Percentiles rank a stretch among this genome's conserved stretches.
Evolutionary conservation across 176 grass and related monocot genomes (phyloP).

Genomic region (Rhipidocladum racemiflorum): DNA sequence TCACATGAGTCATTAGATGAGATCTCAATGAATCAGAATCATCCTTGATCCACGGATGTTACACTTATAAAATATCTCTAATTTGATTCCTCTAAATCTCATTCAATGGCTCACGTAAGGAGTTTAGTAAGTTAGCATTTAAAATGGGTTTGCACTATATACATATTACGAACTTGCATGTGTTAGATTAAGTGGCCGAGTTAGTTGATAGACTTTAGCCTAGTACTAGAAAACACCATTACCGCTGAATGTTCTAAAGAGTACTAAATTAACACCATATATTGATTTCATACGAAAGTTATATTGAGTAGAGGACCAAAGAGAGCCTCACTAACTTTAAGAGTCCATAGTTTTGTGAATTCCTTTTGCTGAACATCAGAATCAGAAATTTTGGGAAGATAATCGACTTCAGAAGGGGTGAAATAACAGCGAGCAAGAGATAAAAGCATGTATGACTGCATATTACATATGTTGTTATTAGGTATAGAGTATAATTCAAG

Average conservation of each 20-base stretch:
- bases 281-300: not conserved
- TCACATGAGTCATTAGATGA: not conserved
- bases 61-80: not conserved
- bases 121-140: not conserved
- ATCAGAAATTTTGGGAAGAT: constrained; percentile 54
- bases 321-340: constrained; percentile 70
- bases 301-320: not conserved
- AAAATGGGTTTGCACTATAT: not conserved
- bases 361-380: constrained; percentile 66
- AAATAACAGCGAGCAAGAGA: constrained; percentile 86
- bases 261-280: not conserved
- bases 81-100: constrained; percentile 19
- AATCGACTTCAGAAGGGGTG: constrained; percentile 71
- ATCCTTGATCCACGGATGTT: not conserved
- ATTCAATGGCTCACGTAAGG: not conserved
- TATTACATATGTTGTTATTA: too few relatives aligned
- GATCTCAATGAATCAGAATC: constrained; percentile 13
- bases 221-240: not conserved
- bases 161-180: not conserved
- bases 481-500: too few relatives aligned
- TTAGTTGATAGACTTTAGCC: not conserved
- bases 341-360: constrained; percentile 93
- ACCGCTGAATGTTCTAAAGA: not conserved
- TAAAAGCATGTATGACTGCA: too few relatives aligned
- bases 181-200: not conserved